Evolutionary conservation across 1,139 yeast genomes (phyloP).

Genomic region (Candida glucosophila): DNA sequence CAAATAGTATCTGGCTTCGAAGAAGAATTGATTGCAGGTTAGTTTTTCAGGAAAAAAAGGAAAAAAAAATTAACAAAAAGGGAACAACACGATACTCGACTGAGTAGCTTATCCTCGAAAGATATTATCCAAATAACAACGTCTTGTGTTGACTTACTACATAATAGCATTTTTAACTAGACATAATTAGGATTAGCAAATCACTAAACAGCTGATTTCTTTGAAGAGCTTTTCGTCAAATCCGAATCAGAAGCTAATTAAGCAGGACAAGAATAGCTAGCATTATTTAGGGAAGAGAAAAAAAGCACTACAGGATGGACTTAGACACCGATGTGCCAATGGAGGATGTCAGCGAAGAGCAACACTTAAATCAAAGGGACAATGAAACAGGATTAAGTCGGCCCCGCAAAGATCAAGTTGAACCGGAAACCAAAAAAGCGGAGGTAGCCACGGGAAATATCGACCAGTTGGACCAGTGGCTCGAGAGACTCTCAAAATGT

Average conservation of each 20-base stretch:
- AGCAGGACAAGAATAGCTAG: background rate
- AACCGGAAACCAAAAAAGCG: constrained; percentile 7
- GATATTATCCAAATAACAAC: too few species aligned
- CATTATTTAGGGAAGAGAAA: constrained; percentile 2
- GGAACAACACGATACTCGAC: too few species aligned
- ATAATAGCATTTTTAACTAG: too few species aligned
- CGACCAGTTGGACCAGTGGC: constrained; percentile 81
- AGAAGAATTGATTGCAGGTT: too few species aligned
- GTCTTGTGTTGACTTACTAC: too few species aligned
- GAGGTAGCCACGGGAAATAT: constrained; percentile 29
- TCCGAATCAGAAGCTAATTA: too few species aligned
- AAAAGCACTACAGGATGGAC: constrained; percentile 44
- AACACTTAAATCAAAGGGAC: constrained; percentile 10
- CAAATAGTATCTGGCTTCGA: too few species aligned
- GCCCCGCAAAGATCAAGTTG: constrained; percentile 7
- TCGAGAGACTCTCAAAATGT: constrained; percentile 68
- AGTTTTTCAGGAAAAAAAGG: too few species aligned
- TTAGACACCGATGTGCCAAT: constrained; percentile 63
- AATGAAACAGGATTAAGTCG: constrained; percentile 9
- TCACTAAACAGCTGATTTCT: too few species aligned
- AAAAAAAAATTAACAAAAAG: too few species aligned
- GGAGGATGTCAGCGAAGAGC: constrained; percentile 60
- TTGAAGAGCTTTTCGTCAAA: background rate
- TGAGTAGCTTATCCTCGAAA: too few species aligned
- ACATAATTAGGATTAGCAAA: too few species aligned